These are phyloP conservation scores for Teratosphaeria pseudoeucalypti DNA, from an alignment of 2,329 filamentous ascomycete genomes.

Conservation along the genomic window DNA sequence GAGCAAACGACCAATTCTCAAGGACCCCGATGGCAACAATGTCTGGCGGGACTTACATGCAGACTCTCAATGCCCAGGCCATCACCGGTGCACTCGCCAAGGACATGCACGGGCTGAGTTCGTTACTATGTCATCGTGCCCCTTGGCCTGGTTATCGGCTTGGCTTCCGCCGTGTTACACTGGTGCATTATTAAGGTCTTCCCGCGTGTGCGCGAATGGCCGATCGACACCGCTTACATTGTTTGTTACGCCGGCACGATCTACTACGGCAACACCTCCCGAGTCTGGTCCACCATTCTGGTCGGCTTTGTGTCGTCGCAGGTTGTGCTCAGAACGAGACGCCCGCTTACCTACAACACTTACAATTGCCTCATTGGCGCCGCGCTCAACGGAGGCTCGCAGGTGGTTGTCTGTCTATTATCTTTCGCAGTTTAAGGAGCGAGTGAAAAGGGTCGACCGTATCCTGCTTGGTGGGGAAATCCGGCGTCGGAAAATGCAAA, in stretches of 20 bases:
- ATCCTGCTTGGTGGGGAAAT: not conserved
- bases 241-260: not conserved
- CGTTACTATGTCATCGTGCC: not conserved
- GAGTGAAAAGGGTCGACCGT: not conserved
- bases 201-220: not conserved
- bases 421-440: not conserved
- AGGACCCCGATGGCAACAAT: not conserved
- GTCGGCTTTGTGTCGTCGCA: not conserved
- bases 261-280: not conserved
- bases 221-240: not conserved
- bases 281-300: not conserved
- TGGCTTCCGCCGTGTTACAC: not conserved
- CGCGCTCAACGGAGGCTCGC: not conserved
- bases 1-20: not conserved
- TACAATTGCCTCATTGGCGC: not conserved
- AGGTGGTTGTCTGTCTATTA: not conserved
- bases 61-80: not conserved
- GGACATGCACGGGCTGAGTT: not conserved
- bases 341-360: not conserved
- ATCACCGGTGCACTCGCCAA: not conserved
- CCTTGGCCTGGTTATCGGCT: not conserved
- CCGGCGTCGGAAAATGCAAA: not conserved
- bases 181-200: not conserved
- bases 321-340: not conserved
- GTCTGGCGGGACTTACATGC: not conserved